These are phyloP conservation scores for Geranium brycei DNA, from an alignment of 345 rosid genomes.

Conservation along the genomic window DNA sequence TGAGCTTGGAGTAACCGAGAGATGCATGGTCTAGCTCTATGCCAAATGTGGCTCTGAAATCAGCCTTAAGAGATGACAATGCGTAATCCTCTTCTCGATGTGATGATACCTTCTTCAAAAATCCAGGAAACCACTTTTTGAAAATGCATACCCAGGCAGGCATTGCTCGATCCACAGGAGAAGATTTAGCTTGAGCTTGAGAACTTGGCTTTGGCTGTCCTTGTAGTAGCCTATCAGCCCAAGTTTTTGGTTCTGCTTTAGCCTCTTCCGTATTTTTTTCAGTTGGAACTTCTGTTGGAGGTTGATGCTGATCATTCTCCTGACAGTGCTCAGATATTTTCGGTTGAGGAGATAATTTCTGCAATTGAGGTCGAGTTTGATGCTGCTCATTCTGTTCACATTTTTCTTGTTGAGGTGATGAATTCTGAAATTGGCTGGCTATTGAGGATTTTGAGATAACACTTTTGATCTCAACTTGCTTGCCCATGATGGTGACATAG, in stretches of 20 bases:
- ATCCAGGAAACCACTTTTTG: slow-evolving; percentile 54
- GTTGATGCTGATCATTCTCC: neutral
- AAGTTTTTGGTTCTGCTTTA: slow-evolving; percentile 21
- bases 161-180: slow-evolving; percentile 2
- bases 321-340: slow-evolving; percentile 5
- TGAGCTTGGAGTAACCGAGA: slow-evolving; percentile 65
- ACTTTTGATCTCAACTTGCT: slow-evolving; percentile 46
- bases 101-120: slow-evolving; percentile 26
- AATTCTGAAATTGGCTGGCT: too few relatives aligned
- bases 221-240: slow-evolving; percentile 32
- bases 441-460: slow-evolving; percentile 9
- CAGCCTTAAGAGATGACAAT: slow-evolving; percentile 71
- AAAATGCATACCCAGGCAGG: slow-evolving; percentile 59
- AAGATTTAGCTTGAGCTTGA: neutral
- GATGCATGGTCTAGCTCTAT: slow-evolving; percentile 59
- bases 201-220: slow-evolving; percentile 22
- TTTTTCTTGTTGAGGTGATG: too few relatives aligned
- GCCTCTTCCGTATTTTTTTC: slow-evolving; percentile 12
- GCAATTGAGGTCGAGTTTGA: neutral
- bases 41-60: slow-evolving; percentile 49
- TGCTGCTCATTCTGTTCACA: too few relatives aligned
- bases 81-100: slow-evolving; percentile 38
- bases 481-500: slow-evolving; percentile 31
- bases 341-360: slow-evolving; percentile 12
- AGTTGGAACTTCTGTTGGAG: slow-evolving; percentile 6